A percentile compares a stretch with the other conserved stretches of the same genome.
These are phyloP conservation scores for Mycena pura DNA, from an alignment of 768 basidiomycete species.

Conservation along the genomic window DNA sequence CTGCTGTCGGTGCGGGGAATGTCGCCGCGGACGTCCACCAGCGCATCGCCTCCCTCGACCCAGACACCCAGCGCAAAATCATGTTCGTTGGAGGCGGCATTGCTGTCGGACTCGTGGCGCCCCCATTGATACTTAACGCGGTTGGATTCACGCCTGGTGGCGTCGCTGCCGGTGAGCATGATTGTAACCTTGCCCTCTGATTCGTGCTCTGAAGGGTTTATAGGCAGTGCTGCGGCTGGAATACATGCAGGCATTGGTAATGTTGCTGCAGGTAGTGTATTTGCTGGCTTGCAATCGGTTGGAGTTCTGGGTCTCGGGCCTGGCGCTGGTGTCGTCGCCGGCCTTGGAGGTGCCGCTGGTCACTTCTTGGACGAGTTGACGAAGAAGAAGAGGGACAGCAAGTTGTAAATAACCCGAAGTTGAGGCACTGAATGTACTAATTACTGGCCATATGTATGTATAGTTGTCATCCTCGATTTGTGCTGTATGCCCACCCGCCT, in stretches of 20 bases:
- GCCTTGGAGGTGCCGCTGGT: slow-evolving; percentile 14
- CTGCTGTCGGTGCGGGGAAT: slow-evolving; percentile 8
- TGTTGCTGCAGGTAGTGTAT: slow-evolving; percentile 13
- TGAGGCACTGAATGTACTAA: slow-evolving; percentile 7
- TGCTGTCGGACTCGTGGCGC: slow-evolving; percentile 11
- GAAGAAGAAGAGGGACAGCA: slow-evolving; percentile 9
- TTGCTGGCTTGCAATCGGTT: slow-evolving; percentile 13
- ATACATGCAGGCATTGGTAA: slow-evolving; percentile 11
- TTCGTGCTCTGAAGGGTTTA: slow-evolving; percentile 6
- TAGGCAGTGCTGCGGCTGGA: slow-evolving; percentile 17
- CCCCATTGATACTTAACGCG: slow-evolving; percentile 2
- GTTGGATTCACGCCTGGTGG: slow-evolving; percentile 8
- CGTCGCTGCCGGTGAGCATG: slow-evolving; percentile 10
- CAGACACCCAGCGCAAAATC: slow-evolving; percentile 3
- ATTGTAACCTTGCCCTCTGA: slow-evolving; percentile 2
- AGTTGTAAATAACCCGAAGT: slow-evolving; percentile 7
- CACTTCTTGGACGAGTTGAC: slow-evolving; percentile 9
- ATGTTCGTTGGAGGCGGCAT: slow-evolving; percentile 4
- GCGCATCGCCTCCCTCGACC: slow-evolving; percentile 1
- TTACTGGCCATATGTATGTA: slow-evolving; percentile 2
- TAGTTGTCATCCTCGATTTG: too few species aligned
- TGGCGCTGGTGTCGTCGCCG: slow-evolving; percentile 2
- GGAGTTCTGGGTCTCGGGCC: slow-evolving; percentile 5
- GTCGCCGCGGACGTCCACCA: slow-evolving; percentile 1
- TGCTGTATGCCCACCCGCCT: too few species aligned